Base-by-base conservation (phyloP, 2,329 filamentous ascomycete genomes). In the Simplicillium sp. region DNA sequence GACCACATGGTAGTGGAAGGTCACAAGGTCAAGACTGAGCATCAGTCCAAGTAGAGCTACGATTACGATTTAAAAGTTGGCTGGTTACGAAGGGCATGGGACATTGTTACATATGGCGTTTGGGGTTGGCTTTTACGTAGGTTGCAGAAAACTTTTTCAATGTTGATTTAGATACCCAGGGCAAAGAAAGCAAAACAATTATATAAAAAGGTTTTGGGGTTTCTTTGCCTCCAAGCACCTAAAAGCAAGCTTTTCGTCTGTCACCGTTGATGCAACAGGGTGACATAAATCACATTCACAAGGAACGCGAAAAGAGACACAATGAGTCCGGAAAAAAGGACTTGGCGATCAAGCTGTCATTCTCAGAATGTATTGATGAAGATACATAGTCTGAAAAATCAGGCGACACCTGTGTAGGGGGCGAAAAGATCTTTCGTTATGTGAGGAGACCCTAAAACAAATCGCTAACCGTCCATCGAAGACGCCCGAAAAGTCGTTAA, bases 341-440 rank as follows among this genome's bases (percentile, higher is more conserved):
- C 40, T 73, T 94, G 87, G 87, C 87, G 80, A 88, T 94, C 87
- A 87, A 94, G 87, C 87, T 39, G 39, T 61, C 92, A 79, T 76
- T 86, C 82, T 70, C 72, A 70, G 57, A 63, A 64, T 56, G 57
- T 42, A 53, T 57, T 60, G 18, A 25, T 38, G 16, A 11, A 37
- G 32, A 17, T 36, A 14, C 25, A 36, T 31, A 20, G 38, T 36
- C 25, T 14, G 60, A 58, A 67, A 78, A 81, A 87, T 73, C 90
- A 84, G 66, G 87, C 87, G 87, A 94, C 87, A 94, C 87, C 87
- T 88, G 75, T 14, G 59, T 13, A 71, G 67, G 72, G 71, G 67
- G 66, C 66, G 64, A 66, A 63, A 66, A 73, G 68, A 74, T 75
- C 70, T 68, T 69, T 64, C 68, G n/a, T 64, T 67, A 72, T 67